Evolutionary conservation across 805 yeast genomes (phyloP), one percentile per base, ranked within the genome.

Genomic region (Suhomyces prunicola): DNA sequence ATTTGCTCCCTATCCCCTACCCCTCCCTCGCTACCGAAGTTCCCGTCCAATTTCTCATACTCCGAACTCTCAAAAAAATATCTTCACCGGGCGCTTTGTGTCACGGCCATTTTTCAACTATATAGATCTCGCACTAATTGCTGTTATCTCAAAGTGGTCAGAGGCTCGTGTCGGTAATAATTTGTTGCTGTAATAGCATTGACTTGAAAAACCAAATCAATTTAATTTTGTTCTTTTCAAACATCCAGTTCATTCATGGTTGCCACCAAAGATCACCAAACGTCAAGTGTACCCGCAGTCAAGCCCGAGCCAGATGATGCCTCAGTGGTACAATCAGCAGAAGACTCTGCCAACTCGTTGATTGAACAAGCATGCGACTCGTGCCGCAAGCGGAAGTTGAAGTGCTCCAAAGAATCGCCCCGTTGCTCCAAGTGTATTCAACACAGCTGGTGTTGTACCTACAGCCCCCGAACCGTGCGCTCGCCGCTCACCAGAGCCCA

Each of bases 401-500:
- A 85, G 64, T 90, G 97, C 65, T 84, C 96, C 29, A 90, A 88
- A 62, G 89, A 85, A 54, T 76, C 70, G 26, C 97, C 96, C 2
- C 81, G 79, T 57, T 90, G 96, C 63, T 73, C 85, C 45, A 88
- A 88, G 62, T 90, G 97, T 71, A 67, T 77, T 6, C 82, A 80
- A 51, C 90, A 88, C 63, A 74, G 77, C 22, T 86, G 96, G 88
- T 79, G 80, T 31, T 90, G 97, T 67, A 70, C 81, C 1, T 90
- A 90, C 64, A 85, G 92, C 22, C 96, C 97, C 13, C 76, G 88
- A 55, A 80, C 85, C 1, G 85, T 87, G 33, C 74, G 96, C 51
- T 84, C 93, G 4, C 96, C 96, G 0, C 71, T 90, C 52, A 90
- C 96, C 0, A 73, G 97, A 59, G 90, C 87, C 4, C 87, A 88